These are phyloP conservation scores for Immersiella caudata DNA, from an alignment of 495 filamentous ascomycete genomes.

Conservation along the genomic window DNA sequence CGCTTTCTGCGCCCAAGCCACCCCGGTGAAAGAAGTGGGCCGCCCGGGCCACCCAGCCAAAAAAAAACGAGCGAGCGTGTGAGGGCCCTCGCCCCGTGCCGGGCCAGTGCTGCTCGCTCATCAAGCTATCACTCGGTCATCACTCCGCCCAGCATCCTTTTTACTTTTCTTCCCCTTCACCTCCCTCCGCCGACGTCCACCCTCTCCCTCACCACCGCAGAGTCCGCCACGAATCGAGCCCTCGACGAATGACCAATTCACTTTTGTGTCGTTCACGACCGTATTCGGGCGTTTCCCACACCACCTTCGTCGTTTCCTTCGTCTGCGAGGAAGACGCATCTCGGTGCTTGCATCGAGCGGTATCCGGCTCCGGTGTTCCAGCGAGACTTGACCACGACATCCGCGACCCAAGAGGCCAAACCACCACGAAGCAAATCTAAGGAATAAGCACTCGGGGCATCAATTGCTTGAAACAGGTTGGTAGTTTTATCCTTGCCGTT, in stretches of 20 bases:
- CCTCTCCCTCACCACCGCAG: constrained; percentile 30
- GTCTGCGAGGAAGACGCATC: constrained; percentile 1
- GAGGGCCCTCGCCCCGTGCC: constrained; percentile 16
- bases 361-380: constrained; percentile 29
- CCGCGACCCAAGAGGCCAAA: constrained; percentile 11
- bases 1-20: constrained; percentile 12
- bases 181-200: constrained; percentile 28
- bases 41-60: constrained; percentile 4
- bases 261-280: constrained; percentile 43
- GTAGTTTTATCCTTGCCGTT: constrained; percentile 17
- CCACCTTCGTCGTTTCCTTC: constrained; percentile 23
- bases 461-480: constrained; percentile 32
- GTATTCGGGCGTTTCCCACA: constrained; percentile 35
- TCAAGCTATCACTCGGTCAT: constrained; percentile 25
- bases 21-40: constrained; percentile 10
- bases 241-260: constrained; percentile 46
- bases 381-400: constrained; percentile 19
- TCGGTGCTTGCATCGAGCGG: constrained; percentile 28
- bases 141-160: constrained; percentile 28
- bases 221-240: constrained; percentile 35
- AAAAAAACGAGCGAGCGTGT: constrained; percentile 2
- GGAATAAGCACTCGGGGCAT: constrained; percentile 21
- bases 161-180: constrained; percentile 29
- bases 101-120: constrained; percentile 12
- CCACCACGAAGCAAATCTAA: constrained; percentile 17